phyloP scores from a whole-genome alignment of 495 filamentous ascomycete genomes.

The Neurospora pannonica region DNA sequence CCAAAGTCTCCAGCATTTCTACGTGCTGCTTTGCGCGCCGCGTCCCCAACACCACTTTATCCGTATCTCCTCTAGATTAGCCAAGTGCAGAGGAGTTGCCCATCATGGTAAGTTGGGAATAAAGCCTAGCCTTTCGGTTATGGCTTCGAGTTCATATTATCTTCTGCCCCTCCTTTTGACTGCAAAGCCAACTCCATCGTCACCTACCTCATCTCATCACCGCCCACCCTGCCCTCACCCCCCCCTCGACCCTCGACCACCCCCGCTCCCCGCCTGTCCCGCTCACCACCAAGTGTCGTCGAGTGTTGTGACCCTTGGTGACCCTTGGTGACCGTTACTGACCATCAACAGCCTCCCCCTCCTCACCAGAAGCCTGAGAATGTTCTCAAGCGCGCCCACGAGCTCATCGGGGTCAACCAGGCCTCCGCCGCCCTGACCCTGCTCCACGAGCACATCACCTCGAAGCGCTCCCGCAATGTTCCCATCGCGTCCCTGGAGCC shows the following conservation, averaged over 20 bases:
- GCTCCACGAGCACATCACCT: conserved; percentile 98
- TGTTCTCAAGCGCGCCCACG: conserved; percentile 95
- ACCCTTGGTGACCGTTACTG: not conserved
- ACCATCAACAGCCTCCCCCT: conserved; percentile 67
- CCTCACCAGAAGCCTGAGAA: conserved; percentile 97
- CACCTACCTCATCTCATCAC: conserved; percentile 3
- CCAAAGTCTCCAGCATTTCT: conserved; percentile 23
- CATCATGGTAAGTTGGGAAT: conserved; percentile 28
- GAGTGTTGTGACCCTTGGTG: not conserved
- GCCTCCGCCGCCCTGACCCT: conserved; percentile 82
- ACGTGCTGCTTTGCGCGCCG: conserved; percentile 21
- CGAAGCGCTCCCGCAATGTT: conserved; percentile 92
- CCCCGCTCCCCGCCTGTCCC: not conserved
- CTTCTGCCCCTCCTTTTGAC: conserved; percentile 1
- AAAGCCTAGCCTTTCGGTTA: not conserved
- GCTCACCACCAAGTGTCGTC: conserved; percentile 11
- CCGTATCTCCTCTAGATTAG: conserved; percentile 21
- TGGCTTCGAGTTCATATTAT: not conserved
- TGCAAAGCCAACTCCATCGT: conserved; percentile 2
- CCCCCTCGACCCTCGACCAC: not conserved
- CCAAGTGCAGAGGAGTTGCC: conserved; percentile 29
- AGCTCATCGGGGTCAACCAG: conserved; percentile 96
- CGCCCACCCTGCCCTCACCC: not conserved
- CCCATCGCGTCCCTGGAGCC: conserved; percentile 95
- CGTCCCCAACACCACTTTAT: conserved; percentile 3